Conservation (phyloP, 176 grass and related monocot species). For the Rhynchospora pubera region DNA sequence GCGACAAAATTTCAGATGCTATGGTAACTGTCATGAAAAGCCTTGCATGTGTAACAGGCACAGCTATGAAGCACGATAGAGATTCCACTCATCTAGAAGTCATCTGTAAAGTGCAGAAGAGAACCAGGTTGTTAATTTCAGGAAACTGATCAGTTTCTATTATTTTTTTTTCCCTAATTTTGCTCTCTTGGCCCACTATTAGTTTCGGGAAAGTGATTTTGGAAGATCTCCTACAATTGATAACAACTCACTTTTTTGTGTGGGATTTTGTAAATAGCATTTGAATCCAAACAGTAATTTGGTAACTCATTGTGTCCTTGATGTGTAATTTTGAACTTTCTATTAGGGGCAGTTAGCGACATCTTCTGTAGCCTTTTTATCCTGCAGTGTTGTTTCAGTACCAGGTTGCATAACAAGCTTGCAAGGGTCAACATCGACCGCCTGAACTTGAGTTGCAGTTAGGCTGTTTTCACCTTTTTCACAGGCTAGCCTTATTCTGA, state of each 20-base stretch:
- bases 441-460: not conserved
- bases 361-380: not conserved
- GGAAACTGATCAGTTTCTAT: not conserved
- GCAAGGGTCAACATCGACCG: not conserved
- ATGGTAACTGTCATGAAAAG: constrained; percentile 41
- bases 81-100: constrained; percentile 28
- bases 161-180: not conserved
- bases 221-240: not conserved
- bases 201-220: not conserved
- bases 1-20: constrained; percentile 24
- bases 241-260: not conserved
- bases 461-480: not conserved
- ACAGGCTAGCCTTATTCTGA: not conserved
- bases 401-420: not conserved
- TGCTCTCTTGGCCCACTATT: not conserved
- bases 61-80: constrained; percentile 23
- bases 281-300: not conserved
- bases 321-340: not conserved
- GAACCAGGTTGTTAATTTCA: constrained; percentile 32
- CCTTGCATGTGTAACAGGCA: constrained; percentile 27
- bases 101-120: constrained; percentile 47
- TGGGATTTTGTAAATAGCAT: constrained; percentile 13
- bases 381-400: not conserved
- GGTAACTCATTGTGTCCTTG: not conserved
- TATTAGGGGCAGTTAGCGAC: not conserved